Evolutionary conservation across 306 rosid genomes (phyloP).

Genomic region (Mimosa bimucronata): DNA sequence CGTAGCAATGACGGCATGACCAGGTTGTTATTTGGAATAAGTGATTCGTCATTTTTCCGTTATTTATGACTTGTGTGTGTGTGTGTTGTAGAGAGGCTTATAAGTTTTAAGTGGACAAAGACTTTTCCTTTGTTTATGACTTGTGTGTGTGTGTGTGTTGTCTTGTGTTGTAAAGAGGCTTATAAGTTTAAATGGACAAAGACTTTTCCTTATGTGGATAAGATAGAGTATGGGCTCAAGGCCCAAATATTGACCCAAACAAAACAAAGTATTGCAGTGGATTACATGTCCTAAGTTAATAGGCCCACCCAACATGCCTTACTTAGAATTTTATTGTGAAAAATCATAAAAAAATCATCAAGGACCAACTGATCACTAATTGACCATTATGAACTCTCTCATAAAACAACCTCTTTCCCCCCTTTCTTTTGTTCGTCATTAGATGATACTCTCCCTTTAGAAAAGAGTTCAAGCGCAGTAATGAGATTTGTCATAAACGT

Average conservation of each 20-base stretch:
- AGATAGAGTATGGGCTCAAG: not conserved
- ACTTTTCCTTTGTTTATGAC: too few relatives aligned
- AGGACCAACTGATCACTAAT: not conserved
- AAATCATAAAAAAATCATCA: too few relatives aligned
- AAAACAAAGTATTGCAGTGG: not conserved
- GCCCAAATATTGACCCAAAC: not conserved
- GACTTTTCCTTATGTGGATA: not conserved
- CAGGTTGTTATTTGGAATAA: not conserved
- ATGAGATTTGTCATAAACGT: not conserved
- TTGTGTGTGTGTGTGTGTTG: too few relatives aligned
- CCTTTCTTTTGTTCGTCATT: too few relatives aligned
- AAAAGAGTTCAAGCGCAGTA: not conserved
- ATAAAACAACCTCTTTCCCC: not conserved
- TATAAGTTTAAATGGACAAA: not conserved
- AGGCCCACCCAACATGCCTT: not conserved
- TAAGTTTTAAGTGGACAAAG: too few relatives aligned
- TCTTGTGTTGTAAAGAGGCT: too few relatives aligned
- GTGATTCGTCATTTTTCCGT: not conserved
- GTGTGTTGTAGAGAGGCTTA: too few relatives aligned
- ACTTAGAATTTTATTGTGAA: not conserved
- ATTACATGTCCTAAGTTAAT: not conserved
- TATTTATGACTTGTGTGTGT: too few relatives aligned
- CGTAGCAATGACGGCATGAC: not conserved
- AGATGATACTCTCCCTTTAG: too few relatives aligned
- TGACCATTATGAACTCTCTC: not conserved